Base-by-base conservation (phyloP, 352 stramenopile species). In the Pythium guiyangense region DNA sequence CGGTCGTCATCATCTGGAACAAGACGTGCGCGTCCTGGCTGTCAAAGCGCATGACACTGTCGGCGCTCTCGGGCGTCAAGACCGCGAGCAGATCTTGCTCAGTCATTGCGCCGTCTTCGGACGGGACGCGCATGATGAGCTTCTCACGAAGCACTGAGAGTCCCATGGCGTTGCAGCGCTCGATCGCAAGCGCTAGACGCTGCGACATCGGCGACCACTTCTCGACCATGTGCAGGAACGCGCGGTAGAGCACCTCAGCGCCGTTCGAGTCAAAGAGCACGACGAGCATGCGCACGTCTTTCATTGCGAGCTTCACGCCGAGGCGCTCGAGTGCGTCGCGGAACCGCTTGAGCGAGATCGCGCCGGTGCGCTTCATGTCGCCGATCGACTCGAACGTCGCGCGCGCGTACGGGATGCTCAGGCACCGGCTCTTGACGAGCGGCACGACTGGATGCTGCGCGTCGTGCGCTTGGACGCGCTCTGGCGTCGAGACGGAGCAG, bases 211-310 rank as follows among this genome's bases (percentile, higher is more conserved):
- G 62, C 14, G 71, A 57, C 27, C 17, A 22, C 18, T 78, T 64
- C 18, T 55, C 55, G 3, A 79, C n/a, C 17, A 64, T 46, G 22
- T 73, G 64, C 17, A 89, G 46, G n/a, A 89, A 65, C 1, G 70
- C 60, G 9, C 73, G 59, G 44, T 86, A 87, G 6, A 89, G 54
- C 35, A 87, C 60, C 18, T 83, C 66, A 26, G 67, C 63, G 4
- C 76, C 79, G 37, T 74, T 82, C 22, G 44, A 52, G 47, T 86
- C 76, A 10, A 86, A 73, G 51, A 87, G 64, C 31, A 78, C 57
- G n/a, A 77, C 64, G 11, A 86, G 46, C 2, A 85, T 52, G 26
- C 73, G 74, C 10, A 79, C 34, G 27, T 86, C 72, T 31, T 75
- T 83, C 1, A 62, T 2, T 4, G 61, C 40, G 1, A 86, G 49